A percentile compares a stretch with the other conserved stretches of the same genome.
These are phyloP conservation scores for Kwoniella heveanensis DNA, from an alignment of 768 basidiomycete genomes.

Conservation along the genomic window DNA sequence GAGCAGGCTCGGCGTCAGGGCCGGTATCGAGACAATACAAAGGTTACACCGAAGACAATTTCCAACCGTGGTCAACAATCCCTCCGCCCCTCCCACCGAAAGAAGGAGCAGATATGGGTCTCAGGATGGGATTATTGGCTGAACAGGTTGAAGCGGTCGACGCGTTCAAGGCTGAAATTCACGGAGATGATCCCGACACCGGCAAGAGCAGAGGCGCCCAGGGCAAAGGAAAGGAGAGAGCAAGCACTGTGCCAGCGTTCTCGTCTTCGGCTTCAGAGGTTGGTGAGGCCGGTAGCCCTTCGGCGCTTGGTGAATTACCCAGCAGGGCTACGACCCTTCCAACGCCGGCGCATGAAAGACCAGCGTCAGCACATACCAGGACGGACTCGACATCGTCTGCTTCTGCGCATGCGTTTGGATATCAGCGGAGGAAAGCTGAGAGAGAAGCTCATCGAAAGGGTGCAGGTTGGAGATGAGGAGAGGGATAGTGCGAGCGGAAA, in stretches of 20 bases:
- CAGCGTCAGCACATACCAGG: background rate
- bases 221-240: slow-evolving; percentile 7
- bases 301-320: too few relatives aligned
- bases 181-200: background rate
- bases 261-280: background rate
- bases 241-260: background rate
- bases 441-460: background rate
- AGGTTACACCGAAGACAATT: slow-evolving; percentile 4
- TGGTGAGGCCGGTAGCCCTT: too few relatives aligned
- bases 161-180: background rate
- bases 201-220: background rate
- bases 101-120: background rate
- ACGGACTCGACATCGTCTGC: background rate
- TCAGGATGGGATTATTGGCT: background rate
- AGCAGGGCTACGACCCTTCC: background rate
- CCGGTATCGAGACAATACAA: background rate
- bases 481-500: background rate
- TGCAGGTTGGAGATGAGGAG: background rate
- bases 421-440: background rate
- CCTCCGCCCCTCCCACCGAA: background rate
- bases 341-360: background rate
- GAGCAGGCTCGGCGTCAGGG: background rate
- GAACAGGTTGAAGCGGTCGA: background rate
- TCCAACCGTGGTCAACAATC: background rate
- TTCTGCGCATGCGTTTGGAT: background rate